phyloP scores from a whole-genome alignment of 2,329 filamentous ascomycete genomes.

The Nemania abortiva region DNA sequence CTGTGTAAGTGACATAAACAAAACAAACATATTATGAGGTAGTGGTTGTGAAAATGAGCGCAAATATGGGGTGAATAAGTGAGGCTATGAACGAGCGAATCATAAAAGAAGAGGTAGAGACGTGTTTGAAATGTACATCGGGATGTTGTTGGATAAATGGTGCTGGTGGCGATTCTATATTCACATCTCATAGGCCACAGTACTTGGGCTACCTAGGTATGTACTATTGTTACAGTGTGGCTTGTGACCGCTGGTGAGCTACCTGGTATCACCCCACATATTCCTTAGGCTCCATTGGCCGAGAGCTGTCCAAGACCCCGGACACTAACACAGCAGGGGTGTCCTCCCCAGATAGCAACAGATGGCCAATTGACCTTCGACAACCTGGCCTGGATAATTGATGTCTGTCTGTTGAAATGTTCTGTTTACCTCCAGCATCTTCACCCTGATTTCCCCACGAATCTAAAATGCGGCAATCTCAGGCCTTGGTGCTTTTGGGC shows the following conservation, averaged over 20 bases:
- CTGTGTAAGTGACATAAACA: conserved; percentile 46
- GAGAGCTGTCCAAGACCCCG: conserved; percentile 20
- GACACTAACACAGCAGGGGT: conserved; percentile 12
- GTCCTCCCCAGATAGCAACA: conserved; percentile 24
- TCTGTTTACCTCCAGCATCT: conserved; percentile 19
- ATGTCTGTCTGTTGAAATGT: conserved; percentile 35
- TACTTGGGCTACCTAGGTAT: not conserved
- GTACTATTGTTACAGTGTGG: not conserved
- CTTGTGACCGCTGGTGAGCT: not conserved
- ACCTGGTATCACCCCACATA: not conserved
- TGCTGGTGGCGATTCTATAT: no score
- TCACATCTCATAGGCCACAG: no score
- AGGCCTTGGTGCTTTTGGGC: conserved; percentile 64
- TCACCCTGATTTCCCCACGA: conserved; percentile 27
- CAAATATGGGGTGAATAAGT: not conserved
- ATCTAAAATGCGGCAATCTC: conserved; percentile 62
- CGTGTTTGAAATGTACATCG: no score
- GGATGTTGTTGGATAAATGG: no score
- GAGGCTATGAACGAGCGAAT: not conserved
- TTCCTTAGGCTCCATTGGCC: conserved; percentile 23
- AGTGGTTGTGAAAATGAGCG: conserved; percentile 57
- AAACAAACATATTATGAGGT: conserved; percentile 54
- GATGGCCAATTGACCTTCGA: conserved; percentile 26
- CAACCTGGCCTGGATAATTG: conserved; percentile 9
- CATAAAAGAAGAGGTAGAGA: not conserved